Percentiles rank a stretch among this genome's conserved stretches.
Conservation (phyloP, 345 rosid species). For the Acer yangbiense region DNA sequence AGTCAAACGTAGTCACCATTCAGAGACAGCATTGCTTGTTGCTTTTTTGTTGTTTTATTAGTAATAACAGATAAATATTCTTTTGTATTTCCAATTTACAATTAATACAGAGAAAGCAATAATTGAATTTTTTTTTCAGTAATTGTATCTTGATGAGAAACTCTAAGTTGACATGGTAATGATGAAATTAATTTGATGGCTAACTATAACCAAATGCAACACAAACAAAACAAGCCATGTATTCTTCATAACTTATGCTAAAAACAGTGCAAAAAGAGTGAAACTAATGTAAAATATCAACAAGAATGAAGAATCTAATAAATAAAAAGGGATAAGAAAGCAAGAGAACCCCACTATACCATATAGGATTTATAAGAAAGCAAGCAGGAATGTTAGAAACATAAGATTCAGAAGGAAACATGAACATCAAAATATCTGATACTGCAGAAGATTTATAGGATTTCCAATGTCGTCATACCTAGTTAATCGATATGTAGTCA, state of each 20-base stretch:
- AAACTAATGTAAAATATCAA: background rate
- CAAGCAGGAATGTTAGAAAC: background rate
- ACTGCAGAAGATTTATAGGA: background rate
- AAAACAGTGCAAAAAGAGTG: background rate
- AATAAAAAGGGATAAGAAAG: background rate
- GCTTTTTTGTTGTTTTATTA: background rate
- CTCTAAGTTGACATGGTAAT: background rate
- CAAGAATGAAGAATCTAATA: background rate
- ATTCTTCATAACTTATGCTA: background rate
- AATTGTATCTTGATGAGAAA: background rate
- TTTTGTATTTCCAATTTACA: background rate
- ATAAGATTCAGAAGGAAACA: background rate
- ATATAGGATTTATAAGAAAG: background rate
- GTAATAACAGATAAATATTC: background rate
- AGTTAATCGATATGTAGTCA: background rate
- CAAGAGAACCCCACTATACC: background rate
- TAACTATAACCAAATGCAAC: background rate
- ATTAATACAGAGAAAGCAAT: background rate
- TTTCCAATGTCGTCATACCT: slow-evolving; percentile 3
- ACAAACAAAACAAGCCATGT: background rate
- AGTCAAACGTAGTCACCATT: background rate
- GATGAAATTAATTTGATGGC: background rate
- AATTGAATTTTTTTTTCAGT: background rate
- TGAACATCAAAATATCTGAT: background rate
- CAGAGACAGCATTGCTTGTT: background rate